A percentile compares a stretch with the other conserved stretches of the same genome.
Evolutionary conservation across 2,329 filamentous ascomycete species (phyloP).

Genomic region (Neurospora crassa): DNA sequence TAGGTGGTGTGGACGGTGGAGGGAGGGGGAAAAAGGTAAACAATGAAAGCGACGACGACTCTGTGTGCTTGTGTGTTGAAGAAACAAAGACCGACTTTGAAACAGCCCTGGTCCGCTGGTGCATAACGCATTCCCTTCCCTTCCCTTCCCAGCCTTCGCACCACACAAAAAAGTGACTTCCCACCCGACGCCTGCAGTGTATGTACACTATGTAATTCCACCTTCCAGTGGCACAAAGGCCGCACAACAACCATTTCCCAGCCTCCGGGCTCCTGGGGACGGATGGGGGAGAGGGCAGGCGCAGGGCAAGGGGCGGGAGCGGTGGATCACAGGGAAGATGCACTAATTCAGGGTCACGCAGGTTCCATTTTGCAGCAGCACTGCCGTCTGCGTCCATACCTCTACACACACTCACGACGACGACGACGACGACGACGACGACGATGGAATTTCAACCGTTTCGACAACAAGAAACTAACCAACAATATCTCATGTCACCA

Average conservation of each 20-base stretch:
- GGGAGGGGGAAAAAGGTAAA: neutral
- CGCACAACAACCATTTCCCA: neutral
- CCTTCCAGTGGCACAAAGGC: neutral
- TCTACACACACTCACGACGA: neutral
- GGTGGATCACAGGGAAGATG: neutral
- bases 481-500: neutral
- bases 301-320: neutral
- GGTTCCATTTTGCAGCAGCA: neutral
- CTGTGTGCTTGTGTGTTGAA: neutral
- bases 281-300: neutral
- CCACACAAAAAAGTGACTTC: neutral
- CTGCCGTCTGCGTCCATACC: neutral
- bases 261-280: neutral
- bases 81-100: neutral
- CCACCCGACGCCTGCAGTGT: no score
- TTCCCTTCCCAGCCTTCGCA: neutral
- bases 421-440: neutral
- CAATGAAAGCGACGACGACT: neutral
- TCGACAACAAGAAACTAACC: neutral
- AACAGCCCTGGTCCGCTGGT: neutral
- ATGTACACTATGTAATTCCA: neutral
- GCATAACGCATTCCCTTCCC: neutral
- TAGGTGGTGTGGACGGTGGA: neutral
- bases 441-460: neutral
- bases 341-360: neutral